Percentiles rank a stretch among this genome's conserved stretches.
Evolutionary conservation across 495 filamentous ascomycete genomes (phyloP).

Genomic region (Talaromyces liani): DNA sequence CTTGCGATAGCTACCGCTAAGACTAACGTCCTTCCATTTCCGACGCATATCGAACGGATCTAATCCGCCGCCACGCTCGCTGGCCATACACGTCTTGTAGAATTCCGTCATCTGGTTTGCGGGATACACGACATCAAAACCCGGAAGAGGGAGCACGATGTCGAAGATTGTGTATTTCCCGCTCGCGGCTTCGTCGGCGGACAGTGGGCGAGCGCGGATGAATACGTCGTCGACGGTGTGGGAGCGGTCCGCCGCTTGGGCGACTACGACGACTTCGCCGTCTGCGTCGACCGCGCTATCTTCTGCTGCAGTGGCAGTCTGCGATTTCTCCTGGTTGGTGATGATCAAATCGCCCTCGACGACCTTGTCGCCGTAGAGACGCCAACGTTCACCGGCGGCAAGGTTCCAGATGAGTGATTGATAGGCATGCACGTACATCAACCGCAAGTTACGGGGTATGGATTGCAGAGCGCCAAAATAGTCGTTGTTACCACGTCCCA

Average conservation of each 20-base stretch:
- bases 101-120: constrained; percentile 70
- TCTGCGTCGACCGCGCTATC: constrained; percentile 53
- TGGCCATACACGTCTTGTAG: constrained; percentile 79
- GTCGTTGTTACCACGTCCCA: constrained; percentile 50
- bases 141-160: constrained; percentile 88
- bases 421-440: constrained; percentile 96
- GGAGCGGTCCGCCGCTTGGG: constrained; percentile 48
- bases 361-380: constrained; percentile 57
- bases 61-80: constrained; percentile 62
- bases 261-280: constrained; percentile 60
- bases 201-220: constrained; percentile 66
- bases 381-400: constrained; percentile 72
- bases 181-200: constrained; percentile 67
- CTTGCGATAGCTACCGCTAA: constrained; percentile 85
- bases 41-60: constrained; percentile 86
- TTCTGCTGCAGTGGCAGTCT: constrained; percentile 15
- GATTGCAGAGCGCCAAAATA: constrained; percentile 69
- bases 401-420: constrained; percentile 92
- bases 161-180: constrained; percentile 80
- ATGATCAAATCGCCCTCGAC: constrained; percentile 85
- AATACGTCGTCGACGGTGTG: constrained; percentile 52
- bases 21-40: constrained; percentile 72
- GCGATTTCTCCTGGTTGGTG: constrained; percentile 36
- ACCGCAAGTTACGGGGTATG: constrained; percentile 68
- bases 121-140: constrained; percentile 84